These are phyloP conservation scores for Quercus lobata DNA, from an alignment of 331 rosid species.

Conservation along the genomic window DNA sequence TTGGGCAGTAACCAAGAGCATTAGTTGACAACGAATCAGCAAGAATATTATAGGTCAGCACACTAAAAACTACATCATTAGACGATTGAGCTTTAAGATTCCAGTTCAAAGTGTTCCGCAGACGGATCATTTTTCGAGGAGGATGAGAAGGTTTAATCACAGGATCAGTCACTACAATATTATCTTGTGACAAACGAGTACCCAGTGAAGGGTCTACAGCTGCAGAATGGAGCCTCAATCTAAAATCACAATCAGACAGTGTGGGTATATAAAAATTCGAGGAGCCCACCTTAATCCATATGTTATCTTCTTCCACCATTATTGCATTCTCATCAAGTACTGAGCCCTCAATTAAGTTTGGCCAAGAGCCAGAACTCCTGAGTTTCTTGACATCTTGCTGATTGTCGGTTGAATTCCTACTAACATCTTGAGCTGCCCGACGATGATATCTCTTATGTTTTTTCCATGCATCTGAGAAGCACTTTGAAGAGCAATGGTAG, in stretches of 20 bases:
- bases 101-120: background rate
- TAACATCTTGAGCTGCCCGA: background rate
- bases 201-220: slow-evolving; percentile 17
- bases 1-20: background rate
- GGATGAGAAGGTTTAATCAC: slow-evolving; percentile 19
- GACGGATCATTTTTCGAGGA: slow-evolving; percentile 2
- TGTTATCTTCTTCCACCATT: background rate
- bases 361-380: slow-evolving; percentile 25
- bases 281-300: slow-evolving; percentile 15
- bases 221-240: slow-evolving; percentile 18
- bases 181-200: background rate
- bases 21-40: background rate
- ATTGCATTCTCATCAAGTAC: background rate
- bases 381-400: background rate
- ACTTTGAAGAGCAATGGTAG: slow-evolving; percentile 15
- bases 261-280: slow-evolving; percentile 13
- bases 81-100: background rate
- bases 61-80: slow-evolving; percentile 7
- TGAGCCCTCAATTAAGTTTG: background rate
- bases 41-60: slow-evolving; percentile 38
- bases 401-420: background rate
- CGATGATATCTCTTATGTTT: slow-evolving; percentile 14
- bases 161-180: slow-evolving; percentile 9
- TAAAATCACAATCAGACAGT: slow-evolving; percentile 11
- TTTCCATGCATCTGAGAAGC: slow-evolving; percentile 16